These are phyloP conservation scores for Anacardium occidentale DNA, from an alignment of 345 rosid genomes.

Conservation along the genomic window DNA sequence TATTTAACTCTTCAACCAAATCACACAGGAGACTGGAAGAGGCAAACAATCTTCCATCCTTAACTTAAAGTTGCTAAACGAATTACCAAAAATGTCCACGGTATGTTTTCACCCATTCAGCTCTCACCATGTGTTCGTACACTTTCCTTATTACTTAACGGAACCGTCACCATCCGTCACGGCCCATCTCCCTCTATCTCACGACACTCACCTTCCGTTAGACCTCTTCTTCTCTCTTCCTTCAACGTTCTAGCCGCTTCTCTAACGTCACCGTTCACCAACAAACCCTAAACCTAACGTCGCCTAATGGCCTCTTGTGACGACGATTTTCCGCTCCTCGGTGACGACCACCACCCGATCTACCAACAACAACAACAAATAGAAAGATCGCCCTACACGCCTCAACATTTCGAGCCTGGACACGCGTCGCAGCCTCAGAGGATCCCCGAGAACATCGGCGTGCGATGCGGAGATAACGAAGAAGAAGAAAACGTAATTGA, in stretches of 20 bases:
- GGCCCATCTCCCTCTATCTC: constrained; percentile 32
- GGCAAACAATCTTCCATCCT: neutral
- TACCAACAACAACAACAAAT: constrained; percentile 23
- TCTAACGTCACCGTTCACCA: constrained; percentile 63
- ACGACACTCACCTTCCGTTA: constrained; percentile 49
- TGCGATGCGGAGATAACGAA: constrained; percentile 34
- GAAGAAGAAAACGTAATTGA: constrained; percentile 50
- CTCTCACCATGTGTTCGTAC: constrained; percentile 29
- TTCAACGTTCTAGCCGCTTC: constrained; percentile 30
- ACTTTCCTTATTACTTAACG: constrained; percentile 42
- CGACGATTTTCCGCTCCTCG: constrained; percentile 78
- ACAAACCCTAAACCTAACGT: constrained; percentile 45
- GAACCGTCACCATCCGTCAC: constrained; percentile 58
- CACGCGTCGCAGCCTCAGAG: constrained; percentile 28
- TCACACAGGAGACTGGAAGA: neutral
- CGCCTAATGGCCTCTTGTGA: constrained; percentile 80
- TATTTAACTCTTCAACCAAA: no score
- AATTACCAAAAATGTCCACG: neutral
- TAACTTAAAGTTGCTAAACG: neutral
- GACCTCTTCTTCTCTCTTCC: constrained; percentile 13
- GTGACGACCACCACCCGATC: constrained; percentile 57
- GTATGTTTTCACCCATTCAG: neutral
- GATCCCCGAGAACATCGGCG: constrained; percentile 24
- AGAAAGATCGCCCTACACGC: constrained; percentile 44
- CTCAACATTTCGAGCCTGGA: constrained; percentile 38